Evolutionary conservation across 1,284 basidiomycete species (phyloP), one percentile per base, ranked within the genome.

Genomic region (Cryptococcus sp.): DNA sequence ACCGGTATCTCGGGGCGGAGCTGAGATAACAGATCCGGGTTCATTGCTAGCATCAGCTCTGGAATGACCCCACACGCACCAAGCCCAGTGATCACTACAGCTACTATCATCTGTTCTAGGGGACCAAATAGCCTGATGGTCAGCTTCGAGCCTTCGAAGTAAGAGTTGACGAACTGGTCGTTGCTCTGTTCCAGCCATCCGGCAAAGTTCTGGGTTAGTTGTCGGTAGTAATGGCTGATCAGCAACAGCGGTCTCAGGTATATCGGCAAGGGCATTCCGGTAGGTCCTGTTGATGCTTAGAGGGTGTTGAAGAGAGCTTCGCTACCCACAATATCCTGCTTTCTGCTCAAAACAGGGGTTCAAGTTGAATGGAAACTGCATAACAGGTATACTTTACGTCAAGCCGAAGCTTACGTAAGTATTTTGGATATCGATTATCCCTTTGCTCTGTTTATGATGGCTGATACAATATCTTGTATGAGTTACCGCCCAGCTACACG

Each of bases 91-190:
- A 69, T 55, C 5, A 69, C 64, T 1, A 60, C 50, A 1, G 59
- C 62, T 3, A 60, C 59, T 0, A 69, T 63, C 3, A 46, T 43
- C 40, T 69, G 65, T 39, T 67, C 67, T n/a, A 69, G 48, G 0
- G 65, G 67, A 9, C 67, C 67, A 46, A 69, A 69, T 2, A 69
- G 21, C 46, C 67, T 67, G 11, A 4, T 11, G 13, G 2, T 24
- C 52, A 34, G 22, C 49, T 34, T 46, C 24, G 11, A 24, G 32
- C 25, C 36, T 4, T 11, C 2, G 10, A 25, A 13, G 24, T 4
- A 22, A 13, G 9, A 14, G 23, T 18, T 0, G 34, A 50, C 57
- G 45, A 46, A 55, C 53, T 54, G 36, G n/a, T 62, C 53, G 36
- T 54, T 57, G 18, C 47, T 52, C 21, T 43, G 21, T 16, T 52